Evolutionary conservation across 371 early-diverging fungal genomes (phyloP), one percentile per base, ranked within the genome.

Genomic region (Batrachochytrium dendrobatidis): DNA sequence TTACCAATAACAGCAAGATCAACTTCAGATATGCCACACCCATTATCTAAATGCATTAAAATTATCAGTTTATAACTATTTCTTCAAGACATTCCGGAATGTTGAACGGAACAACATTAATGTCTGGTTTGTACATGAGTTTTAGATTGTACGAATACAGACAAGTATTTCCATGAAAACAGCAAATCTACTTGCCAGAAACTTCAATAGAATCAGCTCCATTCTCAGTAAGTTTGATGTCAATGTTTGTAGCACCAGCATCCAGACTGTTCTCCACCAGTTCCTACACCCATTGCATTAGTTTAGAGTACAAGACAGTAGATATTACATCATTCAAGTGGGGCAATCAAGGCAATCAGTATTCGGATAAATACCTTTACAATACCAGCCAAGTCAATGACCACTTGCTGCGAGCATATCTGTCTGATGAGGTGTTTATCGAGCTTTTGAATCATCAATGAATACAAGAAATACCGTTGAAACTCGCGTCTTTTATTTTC

Each of bases 181-280:
- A n/a, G n/a, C n/a, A n/a, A 39, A 39, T 15, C n/a, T 6, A 10
- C 59, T 25, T 18, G 70, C 72, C 75, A 33, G 59, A 66, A 1
- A 96, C 89, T 28, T 87, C 85, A 24, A 97, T 69, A 15, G 76
- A 75, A 2, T 82, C 83, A 7, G 86, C 63, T 0, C 94, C 97
- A 67, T 82, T 70, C 29, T 95, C 88, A 61, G 83, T 83, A 55
- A 96, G 76, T 30, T 81, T 80, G 34, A 99, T 76, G 34, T 92
- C 91, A 34, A 99, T 83, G 4, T 67, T 43, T 0, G 90, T 89
- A 1, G 98, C 84, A 0, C 85, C 82, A 0, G 99, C 94, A 71
- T 99, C 99, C 22, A 99, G 63, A 45, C 90, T 85, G 72, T 99
- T 99, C 68, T 99, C 99, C 18, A 99, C 74, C 15, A 99, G 73